Base-by-base conservation (phyloP, 176 grass and related monocot genomes). In the Oryza meridionalis region DNA sequence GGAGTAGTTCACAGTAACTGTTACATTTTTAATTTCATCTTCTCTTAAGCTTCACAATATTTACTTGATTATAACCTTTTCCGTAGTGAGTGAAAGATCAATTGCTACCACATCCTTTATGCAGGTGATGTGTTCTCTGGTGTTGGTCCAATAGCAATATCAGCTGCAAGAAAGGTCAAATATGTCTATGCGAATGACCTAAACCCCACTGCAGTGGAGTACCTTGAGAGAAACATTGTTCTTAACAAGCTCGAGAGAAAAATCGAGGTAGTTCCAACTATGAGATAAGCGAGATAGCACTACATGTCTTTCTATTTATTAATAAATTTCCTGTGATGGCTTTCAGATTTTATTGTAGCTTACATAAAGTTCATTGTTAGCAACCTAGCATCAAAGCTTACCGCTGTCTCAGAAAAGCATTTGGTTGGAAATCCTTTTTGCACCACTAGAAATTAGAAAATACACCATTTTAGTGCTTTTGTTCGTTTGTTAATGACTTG, bases 141-240 rank as follows among this genome's bases (percentile, higher is more conserved):
- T 83, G 95, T 97, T 29, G 95, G 95, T 62, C 95, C 95, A 7
- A 79, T 97, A 86, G 81, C 95, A 67, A 91, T 97, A 88, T 94
- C 71, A 81, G 90, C 95, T 65, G 92, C 88, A 40, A 97, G 76
- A 81, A 97, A 91, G 77, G 95, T 94, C 62, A 89, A 83, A 78
- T 86, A 92, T 89, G 92, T 97, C 12, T 97, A 94, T 88, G 95
- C 95, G 79, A 97, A 97, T 91, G 95, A 97, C 59, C 73, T 97
- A 81, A 97, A 97, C 75, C 95, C 92, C 77, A 84, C 50, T 88
- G 92, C 95, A 22, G 90, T 94, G 29, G 95, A 94, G 73, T 97
- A 93, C 73, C 78, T 97, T 70, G 90, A 90, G 79, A 92, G 86
- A 86, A 97, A 94, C 74, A 88, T 93, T 69, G 86, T 94, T 78